Evolutionary conservation across 495 filamentous ascomycete genomes (phyloP).

Genomic region (Pyrenula aspistea): DNA sequence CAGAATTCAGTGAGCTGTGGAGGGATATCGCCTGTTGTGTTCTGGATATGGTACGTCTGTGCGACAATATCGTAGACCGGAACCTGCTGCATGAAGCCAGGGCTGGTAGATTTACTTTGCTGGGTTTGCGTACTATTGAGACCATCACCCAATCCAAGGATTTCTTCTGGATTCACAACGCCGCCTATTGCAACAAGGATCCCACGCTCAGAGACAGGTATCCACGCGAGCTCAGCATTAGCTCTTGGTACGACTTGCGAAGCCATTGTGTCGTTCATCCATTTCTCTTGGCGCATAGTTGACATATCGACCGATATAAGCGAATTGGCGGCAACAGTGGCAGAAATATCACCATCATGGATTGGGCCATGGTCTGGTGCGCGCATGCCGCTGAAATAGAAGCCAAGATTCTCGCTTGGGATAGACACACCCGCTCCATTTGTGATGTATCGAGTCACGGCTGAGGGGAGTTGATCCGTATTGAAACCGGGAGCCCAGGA

Average conservation of each 20-base stretch:
- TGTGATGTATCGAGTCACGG: slow-evolving; percentile 50
- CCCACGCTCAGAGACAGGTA: slow-evolving; percentile 52
- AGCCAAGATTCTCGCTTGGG: slow-evolving; percentile 61
- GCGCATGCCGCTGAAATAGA: slow-evolving; percentile 57
- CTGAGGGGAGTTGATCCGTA: slow-evolving; percentile 19
- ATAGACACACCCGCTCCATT: slow-evolving; percentile 51
- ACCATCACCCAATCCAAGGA: slow-evolving; percentile 6
- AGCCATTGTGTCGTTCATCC: slow-evolving; percentile 45
- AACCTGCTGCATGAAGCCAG: slow-evolving; percentile 49
- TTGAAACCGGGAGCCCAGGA: slow-evolving; percentile 30
- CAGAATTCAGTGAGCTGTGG: slow-evolving; percentile 47
- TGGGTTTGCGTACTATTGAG: slow-evolving; percentile 20
- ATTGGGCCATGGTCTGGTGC: slow-evolving; percentile 33
- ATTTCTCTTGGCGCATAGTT: slow-evolving; percentile 31
- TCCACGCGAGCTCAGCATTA: slow-evolving; percentile 55
- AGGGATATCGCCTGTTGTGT: slow-evolving; percentile 42
- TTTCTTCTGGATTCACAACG: slow-evolving; percentile 39
- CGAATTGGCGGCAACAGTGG: slow-evolving; percentile 28
- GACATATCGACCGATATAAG: slow-evolving; percentile 53
- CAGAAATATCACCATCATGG: slow-evolving; percentile 18
- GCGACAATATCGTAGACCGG: slow-evolving; percentile 54
- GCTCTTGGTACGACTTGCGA: slow-evolving; percentile 37
- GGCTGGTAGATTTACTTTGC: slow-evolving; percentile 38
- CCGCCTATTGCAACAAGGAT: slow-evolving; percentile 57
- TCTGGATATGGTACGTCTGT: slow-evolving; percentile 40